Conservation (phyloP, 805 yeast species). For the Nematodospora valgi region DNA sequence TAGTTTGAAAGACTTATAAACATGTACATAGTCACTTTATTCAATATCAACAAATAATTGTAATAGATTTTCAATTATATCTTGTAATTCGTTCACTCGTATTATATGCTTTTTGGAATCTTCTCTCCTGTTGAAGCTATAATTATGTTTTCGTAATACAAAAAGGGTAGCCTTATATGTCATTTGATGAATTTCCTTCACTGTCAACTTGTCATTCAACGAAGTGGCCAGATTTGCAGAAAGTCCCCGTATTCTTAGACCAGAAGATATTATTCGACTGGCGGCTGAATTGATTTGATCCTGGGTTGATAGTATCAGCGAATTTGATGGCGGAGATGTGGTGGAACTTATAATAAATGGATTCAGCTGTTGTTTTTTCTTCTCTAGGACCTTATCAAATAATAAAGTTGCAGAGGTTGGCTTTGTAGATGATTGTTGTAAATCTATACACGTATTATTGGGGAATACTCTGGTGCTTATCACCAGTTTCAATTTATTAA, state of each 20-base stretch:
- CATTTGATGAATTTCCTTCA: slow-evolving; percentile 41
- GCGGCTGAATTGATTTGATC: slow-evolving; percentile 33
- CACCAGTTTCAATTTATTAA: slow-evolving; percentile 4
- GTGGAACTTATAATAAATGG: slow-evolving; percentile 12
- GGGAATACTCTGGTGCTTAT: no score
- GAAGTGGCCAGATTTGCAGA: slow-evolving; percentile 18
- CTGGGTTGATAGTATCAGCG: slow-evolving; percentile 16
- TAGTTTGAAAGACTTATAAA: slow-evolving; percentile 7
- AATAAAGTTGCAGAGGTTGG: slow-evolving; percentile 7
- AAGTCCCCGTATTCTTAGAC: slow-evolving; percentile 40
- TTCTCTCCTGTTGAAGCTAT: slow-evolving; percentile 19
- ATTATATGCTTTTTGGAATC: slow-evolving; percentile 13
- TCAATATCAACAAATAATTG: slow-evolving; percentile 33
- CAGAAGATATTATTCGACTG: slow-evolving; percentile 35
- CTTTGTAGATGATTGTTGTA: neutral
- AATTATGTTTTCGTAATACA: slow-evolving; percentile 35
- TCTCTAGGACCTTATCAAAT: slow-evolving; percentile 35
- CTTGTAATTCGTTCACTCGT: slow-evolving; percentile 31
- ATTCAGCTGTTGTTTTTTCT: slow-evolving; percentile 18
- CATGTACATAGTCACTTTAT: neutral
- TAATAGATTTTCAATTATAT: slow-evolving; percentile 36
- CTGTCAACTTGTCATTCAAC: slow-evolving; percentile 30
- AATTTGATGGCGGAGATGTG: slow-evolving; percentile 7
- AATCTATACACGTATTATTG: neutral
- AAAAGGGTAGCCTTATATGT: slow-evolving; percentile 36